Evolutionary conservation across 139 green algal genomes (phyloP).

Genomic region (Chlorella sp.): DNA sequence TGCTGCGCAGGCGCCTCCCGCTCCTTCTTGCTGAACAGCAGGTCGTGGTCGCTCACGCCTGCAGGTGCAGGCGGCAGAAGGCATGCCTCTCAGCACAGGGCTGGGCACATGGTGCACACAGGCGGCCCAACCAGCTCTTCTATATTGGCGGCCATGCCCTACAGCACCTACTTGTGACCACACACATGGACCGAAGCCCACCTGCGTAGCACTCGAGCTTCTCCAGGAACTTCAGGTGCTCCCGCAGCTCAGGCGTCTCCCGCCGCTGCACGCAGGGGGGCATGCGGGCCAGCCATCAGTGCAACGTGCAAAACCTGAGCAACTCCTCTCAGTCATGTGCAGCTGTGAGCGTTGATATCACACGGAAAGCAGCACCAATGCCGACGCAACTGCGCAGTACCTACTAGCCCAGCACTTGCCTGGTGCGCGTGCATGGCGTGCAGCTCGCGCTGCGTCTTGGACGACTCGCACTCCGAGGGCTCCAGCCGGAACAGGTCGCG

Average conservation of each 20-base stretch:
- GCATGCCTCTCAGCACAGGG: background rate
- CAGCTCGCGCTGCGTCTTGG: conserved; percentile 77
- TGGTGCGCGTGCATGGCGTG: conserved; percentile 65
- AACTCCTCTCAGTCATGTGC: too few species aligned
- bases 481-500: conserved; percentile 81
- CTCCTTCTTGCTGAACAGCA: conserved; percentile 78
- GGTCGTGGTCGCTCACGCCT: conserved; percentile 85
- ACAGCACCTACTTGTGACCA: background rate
- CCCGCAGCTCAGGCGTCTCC: conserved; percentile 40
- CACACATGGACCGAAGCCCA: background rate
- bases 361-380: too few species aligned
- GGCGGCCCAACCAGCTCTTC: too few species aligned
- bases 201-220: conserved; percentile 54
- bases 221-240: conserved; percentile 62
- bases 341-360: too few species aligned
- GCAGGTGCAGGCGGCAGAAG: background rate
- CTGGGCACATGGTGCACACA: too few species aligned
- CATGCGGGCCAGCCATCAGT: too few species aligned
- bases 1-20: background rate
- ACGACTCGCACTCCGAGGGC: conserved; percentile 57
- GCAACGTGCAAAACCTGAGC: too few species aligned
- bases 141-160: too few species aligned
- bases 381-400: too few species aligned
- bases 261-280: conserved; percentile 44
- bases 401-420: too few species aligned